phyloP scores from a whole-genome alignment of 23 red algal genomes.

The Agarophyton chilense region DNA sequence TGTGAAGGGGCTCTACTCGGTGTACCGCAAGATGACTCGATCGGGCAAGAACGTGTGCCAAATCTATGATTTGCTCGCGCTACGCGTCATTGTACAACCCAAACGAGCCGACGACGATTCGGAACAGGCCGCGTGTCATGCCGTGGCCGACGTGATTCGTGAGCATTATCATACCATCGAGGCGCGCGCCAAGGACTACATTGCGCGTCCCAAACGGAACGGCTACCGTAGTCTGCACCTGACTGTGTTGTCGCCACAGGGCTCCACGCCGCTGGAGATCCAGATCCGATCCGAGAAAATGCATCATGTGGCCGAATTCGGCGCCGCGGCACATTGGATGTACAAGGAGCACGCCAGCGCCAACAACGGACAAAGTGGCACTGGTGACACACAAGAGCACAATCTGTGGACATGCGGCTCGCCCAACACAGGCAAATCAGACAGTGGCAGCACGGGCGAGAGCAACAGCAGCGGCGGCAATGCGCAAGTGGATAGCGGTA shows the following conservation, averaged over 20 bases:
- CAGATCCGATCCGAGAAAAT: conserved; percentile 87
- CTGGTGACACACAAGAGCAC: neutral
- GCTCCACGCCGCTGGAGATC: conserved; percentile 82
- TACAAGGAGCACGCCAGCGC: conserved; percentile 69
- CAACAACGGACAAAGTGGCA: neutral
- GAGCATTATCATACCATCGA: conserved; percentile 55
- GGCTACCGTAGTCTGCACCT: conserved; percentile 88
- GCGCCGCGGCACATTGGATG: conserved; percentile 88
- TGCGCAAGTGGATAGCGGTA: neutral
- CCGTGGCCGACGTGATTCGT: conserved; percentile 57
- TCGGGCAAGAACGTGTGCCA: conserved; percentile 70
- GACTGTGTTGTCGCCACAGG: conserved; percentile 53
- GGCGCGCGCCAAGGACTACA: conserved; percentile 78
- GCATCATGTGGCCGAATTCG: conserved; percentile 93
- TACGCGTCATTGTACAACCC: conserved; percentile 81
- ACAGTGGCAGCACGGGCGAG: too few relatives aligned
- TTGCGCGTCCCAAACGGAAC: conserved; percentile 81
- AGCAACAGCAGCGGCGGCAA: neutral
- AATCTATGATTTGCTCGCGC: conserved; percentile 87
- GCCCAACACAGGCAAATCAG: too few relatives aligned
- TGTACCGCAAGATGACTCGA: conserved; percentile 88
- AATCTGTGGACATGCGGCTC: too few relatives aligned
- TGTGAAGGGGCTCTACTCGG: conserved; percentile 91
- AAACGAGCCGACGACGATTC: conserved; percentile 48
- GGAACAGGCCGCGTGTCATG: conserved; percentile 65